These are phyloP conservation scores for Solanum rostratum DNA, from an alignment of 257 asterid species.

Conservation along the genomic window DNA sequence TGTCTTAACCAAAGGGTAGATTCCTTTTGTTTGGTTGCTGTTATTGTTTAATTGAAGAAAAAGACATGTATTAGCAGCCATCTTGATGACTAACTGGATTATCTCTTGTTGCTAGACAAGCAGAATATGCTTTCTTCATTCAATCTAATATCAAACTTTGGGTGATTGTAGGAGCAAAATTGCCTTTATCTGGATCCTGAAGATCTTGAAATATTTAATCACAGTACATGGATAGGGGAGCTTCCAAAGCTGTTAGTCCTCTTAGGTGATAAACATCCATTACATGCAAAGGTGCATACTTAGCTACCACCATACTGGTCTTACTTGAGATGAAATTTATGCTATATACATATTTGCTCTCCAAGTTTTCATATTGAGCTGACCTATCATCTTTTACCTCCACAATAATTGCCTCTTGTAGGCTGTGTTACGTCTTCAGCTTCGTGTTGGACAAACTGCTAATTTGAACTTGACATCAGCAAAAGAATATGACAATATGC, in stretches of 20 bases:
- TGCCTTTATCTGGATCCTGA: conserved; percentile 22
- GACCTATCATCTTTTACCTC: neutral
- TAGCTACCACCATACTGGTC: conserved; percentile 2
- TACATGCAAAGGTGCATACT: conserved; percentile 54
- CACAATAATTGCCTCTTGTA: conserved; percentile 25
- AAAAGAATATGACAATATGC: conserved; percentile 52
- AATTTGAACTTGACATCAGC: conserved; percentile 28
- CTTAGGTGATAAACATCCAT: conserved; percentile 51
- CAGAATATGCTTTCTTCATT: neutral
- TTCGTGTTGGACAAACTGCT: conserved; percentile 52
- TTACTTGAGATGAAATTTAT: neutral
- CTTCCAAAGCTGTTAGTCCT: conserved; percentile 59
- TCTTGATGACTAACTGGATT: neutral
- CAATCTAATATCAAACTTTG: neutral
- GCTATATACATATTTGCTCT: neutral
- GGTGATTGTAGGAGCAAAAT: conserved; percentile 40
- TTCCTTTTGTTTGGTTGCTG: neutral
- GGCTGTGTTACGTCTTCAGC: conserved; percentile 69
- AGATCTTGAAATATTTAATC: conserved; percentile 42
- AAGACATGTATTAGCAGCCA: neutral
- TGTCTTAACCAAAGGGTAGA: neutral
- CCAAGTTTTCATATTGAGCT: neutral
- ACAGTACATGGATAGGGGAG: conserved; percentile 50
- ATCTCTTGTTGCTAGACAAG: neutral
- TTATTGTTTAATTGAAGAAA: neutral